Percentiles rank a stretch among this genome's conserved stretches.
Conservation (phyloP, 805 yeast genomes). For the Candida alai region DNA sequence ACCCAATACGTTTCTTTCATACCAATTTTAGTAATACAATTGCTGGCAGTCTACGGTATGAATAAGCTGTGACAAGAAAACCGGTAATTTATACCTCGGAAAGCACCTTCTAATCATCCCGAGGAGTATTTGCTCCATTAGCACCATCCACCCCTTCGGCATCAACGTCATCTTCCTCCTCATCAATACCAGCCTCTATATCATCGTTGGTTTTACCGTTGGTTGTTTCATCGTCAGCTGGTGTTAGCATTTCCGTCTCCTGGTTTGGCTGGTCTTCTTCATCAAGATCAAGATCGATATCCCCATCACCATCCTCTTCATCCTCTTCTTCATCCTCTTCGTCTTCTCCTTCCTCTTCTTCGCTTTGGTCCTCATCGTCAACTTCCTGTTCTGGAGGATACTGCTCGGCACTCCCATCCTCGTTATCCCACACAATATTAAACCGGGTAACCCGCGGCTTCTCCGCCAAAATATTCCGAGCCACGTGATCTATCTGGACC, state of each 20-base stretch:
- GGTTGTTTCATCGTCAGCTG: slow-evolving; percentile 37
- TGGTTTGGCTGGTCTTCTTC: slow-evolving; percentile 40
- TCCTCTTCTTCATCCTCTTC: slow-evolving; percentile 54
- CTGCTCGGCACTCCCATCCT: slow-evolving; percentile 57
- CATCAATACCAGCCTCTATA: slow-evolving; percentile 19
- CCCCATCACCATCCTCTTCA: slow-evolving; percentile 47
- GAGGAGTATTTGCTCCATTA: slow-evolving; percentile 10
- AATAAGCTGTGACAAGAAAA: too few relatives aligned
- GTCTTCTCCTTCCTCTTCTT: slow-evolving; percentile 53
- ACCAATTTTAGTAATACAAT: too few relatives aligned
- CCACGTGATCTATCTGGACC: slow-evolving; percentile 91
- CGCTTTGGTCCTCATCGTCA: slow-evolving; percentile 58
- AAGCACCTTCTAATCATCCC: slow-evolving; percentile 9
- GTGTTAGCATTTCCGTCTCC: slow-evolving; percentile 36
- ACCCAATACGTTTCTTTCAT: too few relatives aligned
- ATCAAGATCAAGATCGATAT: slow-evolving; percentile 33
- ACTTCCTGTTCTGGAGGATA: slow-evolving; percentile 76
- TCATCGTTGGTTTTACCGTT: too few relatives aligned
- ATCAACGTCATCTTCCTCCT: slow-evolving; percentile 13
- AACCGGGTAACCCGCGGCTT: slow-evolving; percentile 97
- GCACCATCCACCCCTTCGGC: slow-evolving; percentile 12
- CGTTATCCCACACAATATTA: slow-evolving; percentile 94
- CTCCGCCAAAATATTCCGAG: slow-evolving; percentile 90
- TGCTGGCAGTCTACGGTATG: too few relatives aligned
- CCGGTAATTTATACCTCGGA: too few relatives aligned